These are phyloP conservation scores for Ogataea ganodermae DNA, from an alignment of 805 yeast genomes.

Conservation along the genomic window DNA sequence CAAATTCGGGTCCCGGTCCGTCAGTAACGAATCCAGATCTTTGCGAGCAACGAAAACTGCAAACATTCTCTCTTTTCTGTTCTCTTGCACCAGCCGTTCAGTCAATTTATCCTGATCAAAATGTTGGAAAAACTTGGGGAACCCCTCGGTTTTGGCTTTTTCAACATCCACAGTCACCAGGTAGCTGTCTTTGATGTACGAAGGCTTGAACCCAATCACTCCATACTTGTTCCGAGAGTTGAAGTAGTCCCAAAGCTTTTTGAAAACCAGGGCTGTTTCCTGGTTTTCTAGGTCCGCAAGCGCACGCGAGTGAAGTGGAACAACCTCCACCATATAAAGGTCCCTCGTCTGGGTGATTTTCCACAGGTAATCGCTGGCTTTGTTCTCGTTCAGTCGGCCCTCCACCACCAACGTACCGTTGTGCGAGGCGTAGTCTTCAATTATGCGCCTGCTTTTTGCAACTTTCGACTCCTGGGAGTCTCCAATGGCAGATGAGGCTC, in stretches of 20 bases:
- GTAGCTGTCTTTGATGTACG: slow-evolving; percentile 64
- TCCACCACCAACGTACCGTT: slow-evolving; percentile 45
- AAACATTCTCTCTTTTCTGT: slow-evolving; percentile 25
- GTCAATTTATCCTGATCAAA: slow-evolving; percentile 23
- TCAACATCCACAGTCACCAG: slow-evolving; percentile 38
- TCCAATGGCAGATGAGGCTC: slow-evolving; percentile 18
- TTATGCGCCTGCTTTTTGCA: slow-evolving; percentile 19
- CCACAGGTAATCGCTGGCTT: slow-evolving; percentile 59
- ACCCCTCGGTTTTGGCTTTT: slow-evolving; percentile 15
- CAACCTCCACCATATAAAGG: slow-evolving; percentile 51
- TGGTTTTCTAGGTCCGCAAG: slow-evolving; percentile 30
- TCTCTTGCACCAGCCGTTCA: slow-evolving; percentile 12
- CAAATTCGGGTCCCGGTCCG: slow-evolving; percentile 11
- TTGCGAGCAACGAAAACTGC: slow-evolving; percentile 32
- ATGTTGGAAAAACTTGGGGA: slow-evolving; percentile 23
- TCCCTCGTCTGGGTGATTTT: slow-evolving; percentile 52
- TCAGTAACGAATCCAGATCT: slow-evolving; percentile 19
- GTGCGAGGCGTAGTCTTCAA: slow-evolving; percentile 17
- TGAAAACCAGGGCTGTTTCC: slow-evolving; percentile 27
- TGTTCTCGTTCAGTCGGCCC: slow-evolving; percentile 59
- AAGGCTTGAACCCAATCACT: slow-evolving; percentile 52
- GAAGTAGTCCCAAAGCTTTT: slow-evolving; percentile 48
- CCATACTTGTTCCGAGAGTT: slow-evolving; percentile 52
- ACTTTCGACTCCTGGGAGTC: slow-evolving; percentile 12
- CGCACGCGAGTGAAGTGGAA: slow-evolving; percentile 21